These are phyloP conservation scores for Ascochyta viciae-villosae DNA, from an alignment of 2,329 filamentous ascomycete genomes.

Conservation along the genomic window DNA sequence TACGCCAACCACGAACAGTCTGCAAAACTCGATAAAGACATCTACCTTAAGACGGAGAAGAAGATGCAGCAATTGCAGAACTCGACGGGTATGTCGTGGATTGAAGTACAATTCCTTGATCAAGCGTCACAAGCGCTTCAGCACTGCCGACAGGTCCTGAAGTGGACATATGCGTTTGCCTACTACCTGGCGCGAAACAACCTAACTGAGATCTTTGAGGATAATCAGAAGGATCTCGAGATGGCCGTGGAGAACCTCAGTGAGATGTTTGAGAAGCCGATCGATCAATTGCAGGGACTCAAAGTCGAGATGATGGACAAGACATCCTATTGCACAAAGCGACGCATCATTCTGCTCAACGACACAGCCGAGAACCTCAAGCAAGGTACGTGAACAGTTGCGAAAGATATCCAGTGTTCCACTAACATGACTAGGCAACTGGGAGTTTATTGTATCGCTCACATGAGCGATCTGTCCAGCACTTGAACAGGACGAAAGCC, in stretches of 20 bases:
- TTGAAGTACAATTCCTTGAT: conserved; percentile 96
- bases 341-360: conserved; percentile 85
- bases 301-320: conserved; percentile 99
- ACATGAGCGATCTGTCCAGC: conserved; percentile 16
- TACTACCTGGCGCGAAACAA: conserved; percentile 98
- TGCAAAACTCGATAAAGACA: conserved; percentile 93
- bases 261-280: conserved; percentile 99
- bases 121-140: conserved; percentile 92
- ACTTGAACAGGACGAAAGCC: background rate
- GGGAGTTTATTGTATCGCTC: conserved; percentile 42
- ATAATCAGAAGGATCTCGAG: conserved; percentile 97
- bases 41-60: conserved; percentile 95
- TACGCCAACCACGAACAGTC: conserved; percentile 99
- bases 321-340: conserved; percentile 94
- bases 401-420: background rate
- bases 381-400: conserved; percentile 67
- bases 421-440: conserved; percentile 35
- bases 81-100: conserved; percentile 96
- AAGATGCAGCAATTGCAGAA: conserved; percentile 98
- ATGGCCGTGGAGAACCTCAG: conserved; percentile 95
- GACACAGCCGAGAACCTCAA: conserved; percentile 93
- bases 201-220: conserved; percentile 94
- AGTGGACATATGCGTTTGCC: conserved; percentile 99
- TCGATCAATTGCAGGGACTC: conserved; percentile 80
- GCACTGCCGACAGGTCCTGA: conserved; percentile 95